Base-by-base conservation (phyloP, 2,329 filamentous ascomycete species). In the Alternaria hordeiaustralica region DNA sequence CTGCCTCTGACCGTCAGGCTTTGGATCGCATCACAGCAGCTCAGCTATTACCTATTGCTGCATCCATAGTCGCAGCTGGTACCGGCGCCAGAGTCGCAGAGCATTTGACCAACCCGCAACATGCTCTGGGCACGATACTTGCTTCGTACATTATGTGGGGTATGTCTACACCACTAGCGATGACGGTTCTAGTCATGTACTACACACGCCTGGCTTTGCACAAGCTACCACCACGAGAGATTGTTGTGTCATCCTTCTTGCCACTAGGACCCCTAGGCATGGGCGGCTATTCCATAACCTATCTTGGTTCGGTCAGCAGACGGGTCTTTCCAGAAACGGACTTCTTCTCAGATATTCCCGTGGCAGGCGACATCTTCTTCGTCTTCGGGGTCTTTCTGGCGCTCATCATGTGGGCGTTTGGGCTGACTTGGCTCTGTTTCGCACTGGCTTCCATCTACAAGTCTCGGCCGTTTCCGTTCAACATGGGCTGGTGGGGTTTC, bases 121-220 rank as follows among this genome's bases (percentile, higher is more conserved):
- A 88, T 67, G 87, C 87, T 5, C 75, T 90, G 20, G 85, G 84
- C 41, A 92, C 90, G 0, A 71, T 92, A 21, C 80, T 91, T n/a
- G 82, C 83, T 15, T 89, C 85, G 4, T 93, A 92, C 73, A 81
- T 92, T 15, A 85, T 92, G 67, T 92, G 88, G 89, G 90, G 90
- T 0, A 87, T 88, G 61, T 88, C 89, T 5, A 84, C 84, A 3
- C 87, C 86, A 0, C 78, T 92, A 55, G 87, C 89, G 2, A 85
- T 89, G 76, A 84, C 85, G 45, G 85, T 91, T 20, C 80, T 92
- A 25, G 87, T 87, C 11, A 85, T 92, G 41, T 93, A 92, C 78
- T 91, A 91, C 72, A 87, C 90, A 63, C 88, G 90, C 11, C 82
- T 93, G 10, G 88, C 87, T 5, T 76, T 92, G 3, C 87, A 92